These are phyloP conservation scores for Fusarium sp. DNA, from an alignment of 2,329 filamentous ascomycete genomes.

Conservation along the genomic window DNA sequence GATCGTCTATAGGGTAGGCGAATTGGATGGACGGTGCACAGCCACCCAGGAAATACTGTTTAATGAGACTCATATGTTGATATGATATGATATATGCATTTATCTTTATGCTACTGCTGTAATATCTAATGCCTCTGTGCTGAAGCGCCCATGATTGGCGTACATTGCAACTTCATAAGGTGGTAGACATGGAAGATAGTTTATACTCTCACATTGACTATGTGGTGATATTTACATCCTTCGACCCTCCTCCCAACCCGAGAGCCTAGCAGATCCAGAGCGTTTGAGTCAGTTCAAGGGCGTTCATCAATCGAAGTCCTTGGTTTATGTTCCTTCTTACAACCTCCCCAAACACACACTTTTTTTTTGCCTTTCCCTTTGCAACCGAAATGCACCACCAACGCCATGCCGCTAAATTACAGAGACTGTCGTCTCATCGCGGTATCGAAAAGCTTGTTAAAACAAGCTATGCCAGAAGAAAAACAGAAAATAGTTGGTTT, in stretches of 20 bases:
- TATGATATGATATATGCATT: fast-evolving
- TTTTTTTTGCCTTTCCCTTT: constrained; percentile 29
- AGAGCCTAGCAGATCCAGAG: not conserved
- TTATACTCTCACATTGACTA: constrained; percentile 29
- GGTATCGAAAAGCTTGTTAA: constrained; percentile 42
- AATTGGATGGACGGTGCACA: too few relatives aligned
- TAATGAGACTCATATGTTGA: not conserved
- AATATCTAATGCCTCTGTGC: fast-evolving
- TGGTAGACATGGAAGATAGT: not conserved
- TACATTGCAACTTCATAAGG: not conserved
- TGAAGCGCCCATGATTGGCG: too few relatives aligned
- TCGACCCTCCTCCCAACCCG: not conserved
- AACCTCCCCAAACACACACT: constrained; percentile 4
- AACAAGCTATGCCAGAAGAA: constrained; percentile 29
- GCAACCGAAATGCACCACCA: constrained; percentile 45
- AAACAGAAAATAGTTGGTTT: constrained; percentile 20
- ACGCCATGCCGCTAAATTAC: constrained; percentile 47
- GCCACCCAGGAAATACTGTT: not conserved
- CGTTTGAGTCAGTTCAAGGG: not conserved
- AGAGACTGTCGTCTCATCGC: constrained; percentile 44
- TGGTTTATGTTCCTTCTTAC: not conserved
- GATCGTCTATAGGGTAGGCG: constrained; percentile 1
- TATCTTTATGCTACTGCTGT: too few relatives aligned
- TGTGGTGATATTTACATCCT: constrained; percentile 23
- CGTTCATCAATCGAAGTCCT: not conserved